Evolutionary conservation across 83 land plant genomes (phyloP).

Genomic region (Thuja plicata): DNA sequence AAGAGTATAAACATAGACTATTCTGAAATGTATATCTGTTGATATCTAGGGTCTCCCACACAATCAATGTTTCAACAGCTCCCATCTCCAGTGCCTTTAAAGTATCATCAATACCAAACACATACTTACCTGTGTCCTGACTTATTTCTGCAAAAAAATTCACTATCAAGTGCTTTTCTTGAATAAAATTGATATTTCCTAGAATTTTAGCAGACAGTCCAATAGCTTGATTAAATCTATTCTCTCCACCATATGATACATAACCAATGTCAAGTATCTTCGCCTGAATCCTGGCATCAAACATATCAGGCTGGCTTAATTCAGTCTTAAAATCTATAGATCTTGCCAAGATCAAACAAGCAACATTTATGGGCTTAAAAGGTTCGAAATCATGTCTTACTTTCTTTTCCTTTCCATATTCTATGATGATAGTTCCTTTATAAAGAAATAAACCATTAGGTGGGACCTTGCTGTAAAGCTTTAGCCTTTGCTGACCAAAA

Average conservation of each 20-base stretch:
- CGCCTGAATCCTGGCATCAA: slow-evolving; percentile 30
- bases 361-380: slow-evolving; percentile 38
- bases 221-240: slow-evolving; percentile 36
- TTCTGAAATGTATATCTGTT: slow-evolving; percentile 15
- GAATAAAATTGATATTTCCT: slow-evolving; percentile 30
- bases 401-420: slow-evolving; percentile 48
- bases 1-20: slow-evolving; percentile 17
- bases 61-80: slow-evolving; percentile 45
- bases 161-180: slow-evolving; percentile 28
- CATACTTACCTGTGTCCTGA: slow-evolving; percentile 27
- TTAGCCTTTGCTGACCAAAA: slow-evolving; percentile 25
- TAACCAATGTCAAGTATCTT: slow-evolving; percentile 39
- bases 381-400: slow-evolving; percentile 39
- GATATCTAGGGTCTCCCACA: slow-evolving; percentile 35
- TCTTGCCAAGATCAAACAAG: slow-evolving; percentile 30
- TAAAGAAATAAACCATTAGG: slow-evolving; percentile 26
- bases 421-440: slow-evolving; percentile 38
- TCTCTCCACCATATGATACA: slow-evolving; percentile 40
- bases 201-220: slow-evolving; percentile 28
- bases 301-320: slow-evolving; percentile 31
- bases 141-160: slow-evolving; percentile 34
- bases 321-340: slow-evolving; percentile 35
- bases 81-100: slow-evolving; percentile 36
- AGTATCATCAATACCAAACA: slow-evolving; percentile 34
- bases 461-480: slow-evolving; percentile 25